Conservation (phyloP, 768 basidiomycete genomes). For the Boletus subcaerulescens region DNA sequence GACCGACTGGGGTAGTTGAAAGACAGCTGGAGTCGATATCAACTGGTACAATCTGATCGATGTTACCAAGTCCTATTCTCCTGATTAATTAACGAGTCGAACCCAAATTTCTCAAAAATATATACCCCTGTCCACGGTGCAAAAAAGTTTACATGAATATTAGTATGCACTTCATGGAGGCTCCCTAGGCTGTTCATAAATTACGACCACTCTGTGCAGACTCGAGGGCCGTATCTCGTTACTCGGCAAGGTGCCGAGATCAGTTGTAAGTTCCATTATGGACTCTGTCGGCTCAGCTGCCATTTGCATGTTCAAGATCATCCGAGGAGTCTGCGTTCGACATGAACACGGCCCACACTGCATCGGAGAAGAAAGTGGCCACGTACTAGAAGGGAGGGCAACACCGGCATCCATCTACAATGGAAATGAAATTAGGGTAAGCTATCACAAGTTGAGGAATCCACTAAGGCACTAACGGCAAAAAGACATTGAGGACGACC, state of each 20-base stretch:
- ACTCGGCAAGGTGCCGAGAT: neutral
- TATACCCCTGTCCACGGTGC: too few species aligned
- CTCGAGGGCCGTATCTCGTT: neutral
- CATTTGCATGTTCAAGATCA: conserved; percentile 20
- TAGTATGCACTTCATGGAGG: neutral
- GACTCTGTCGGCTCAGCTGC: conserved; percentile 5
- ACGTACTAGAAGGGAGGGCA: conserved; percentile 16
- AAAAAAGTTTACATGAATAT: too few species aligned
- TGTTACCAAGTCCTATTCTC: too few species aligned
- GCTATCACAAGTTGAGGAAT: neutral
- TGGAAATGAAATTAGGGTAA: neutral
- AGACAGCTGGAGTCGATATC: too few species aligned
- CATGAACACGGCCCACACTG: neutral
- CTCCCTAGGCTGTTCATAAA: neutral
- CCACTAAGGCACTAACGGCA: conserved; percentile 10
- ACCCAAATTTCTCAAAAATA: too few species aligned
- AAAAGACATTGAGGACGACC: conserved; percentile 11
- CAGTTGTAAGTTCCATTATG: conserved; percentile 12
- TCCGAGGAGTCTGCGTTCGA: conserved; percentile 14
- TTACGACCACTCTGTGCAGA: neutral
- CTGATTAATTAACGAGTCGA: too few species aligned
- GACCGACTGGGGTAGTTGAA: too few species aligned
- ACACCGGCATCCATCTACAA: conserved; percentile 10
- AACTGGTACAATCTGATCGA: too few species aligned
- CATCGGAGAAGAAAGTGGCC: neutral